Conservation (phyloP, 768 basidiomycete genomes). For the Hygrocybe coccinea region DNA sequence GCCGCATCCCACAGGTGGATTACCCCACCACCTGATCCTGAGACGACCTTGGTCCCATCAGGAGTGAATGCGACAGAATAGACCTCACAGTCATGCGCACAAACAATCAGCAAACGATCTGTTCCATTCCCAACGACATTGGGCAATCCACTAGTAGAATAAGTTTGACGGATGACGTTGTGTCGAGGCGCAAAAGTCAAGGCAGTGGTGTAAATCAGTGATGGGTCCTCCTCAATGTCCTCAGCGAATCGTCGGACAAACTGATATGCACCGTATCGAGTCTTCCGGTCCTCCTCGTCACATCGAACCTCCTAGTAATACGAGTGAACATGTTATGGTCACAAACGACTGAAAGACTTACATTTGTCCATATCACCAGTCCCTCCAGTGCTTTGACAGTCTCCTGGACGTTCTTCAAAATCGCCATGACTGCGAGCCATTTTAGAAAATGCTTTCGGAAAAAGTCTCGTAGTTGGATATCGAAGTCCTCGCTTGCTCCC, state of each 20-base stretch:
- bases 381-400: too few species aligned
- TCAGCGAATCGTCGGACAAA: too few species aligned
- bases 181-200: neutral
- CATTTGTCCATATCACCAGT: too few species aligned
- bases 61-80: slow-evolving; percentile 23
- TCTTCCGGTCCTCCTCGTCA: too few species aligned
- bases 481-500: neutral
- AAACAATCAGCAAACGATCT: neutral
- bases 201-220: neutral
- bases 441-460: neutral
- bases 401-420: neutral
- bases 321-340: too few species aligned
- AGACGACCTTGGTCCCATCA: slow-evolving; percentile 19
- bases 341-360: too few species aligned
- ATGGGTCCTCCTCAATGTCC: too few species aligned
- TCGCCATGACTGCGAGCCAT: neutral
- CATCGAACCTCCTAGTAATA: too few species aligned
- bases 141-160: neutral
- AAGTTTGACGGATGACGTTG: neutral
- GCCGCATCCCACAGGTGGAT: neutral
- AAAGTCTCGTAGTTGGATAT: neutral
- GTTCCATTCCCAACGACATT: neutral
- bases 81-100: slow-evolving; percentile 1
- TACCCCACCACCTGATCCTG: slow-evolving; percentile 9
- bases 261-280: too few species aligned